Evolutionary conservation across 2,329 filamentous ascomycete genomes (phyloP).

Genomic region (Fusarium pseudograminearum): DNA sequence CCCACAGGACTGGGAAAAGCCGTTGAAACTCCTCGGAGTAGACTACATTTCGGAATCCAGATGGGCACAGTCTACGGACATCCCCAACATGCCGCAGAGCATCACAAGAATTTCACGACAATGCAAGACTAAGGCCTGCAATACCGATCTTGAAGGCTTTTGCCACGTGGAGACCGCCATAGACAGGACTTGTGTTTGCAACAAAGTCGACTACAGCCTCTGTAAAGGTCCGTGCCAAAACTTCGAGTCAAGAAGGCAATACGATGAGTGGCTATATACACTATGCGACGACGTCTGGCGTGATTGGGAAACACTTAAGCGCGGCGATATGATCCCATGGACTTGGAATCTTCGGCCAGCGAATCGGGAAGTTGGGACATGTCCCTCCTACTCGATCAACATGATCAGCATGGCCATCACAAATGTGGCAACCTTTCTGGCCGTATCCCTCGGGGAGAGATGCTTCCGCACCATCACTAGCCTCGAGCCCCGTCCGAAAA

Average conservation of each 20-base stretch:
- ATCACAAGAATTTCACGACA: neutral
- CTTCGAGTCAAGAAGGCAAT: neutral
- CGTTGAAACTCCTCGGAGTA: neutral
- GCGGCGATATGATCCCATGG: conserved; percentile 35
- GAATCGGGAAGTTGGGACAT: fast-evolving
- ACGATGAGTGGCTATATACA: fast-evolving
- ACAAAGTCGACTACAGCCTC: neutral
- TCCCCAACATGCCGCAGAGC: neutral
- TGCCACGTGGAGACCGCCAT: neutral
- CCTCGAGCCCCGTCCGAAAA: neutral
- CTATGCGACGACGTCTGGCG: conserved; percentile 7
- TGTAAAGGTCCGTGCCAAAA: neutral
- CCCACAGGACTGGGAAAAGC: neutral
- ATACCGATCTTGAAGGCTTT: neutral
- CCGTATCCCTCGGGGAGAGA: neutral
- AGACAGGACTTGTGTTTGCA: neutral
- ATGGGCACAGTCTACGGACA: neutral
- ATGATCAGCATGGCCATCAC: conserved; percentile 5
- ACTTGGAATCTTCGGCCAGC: conserved; percentile 9
- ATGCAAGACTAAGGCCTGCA: neutral
- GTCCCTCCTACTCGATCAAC: neutral
- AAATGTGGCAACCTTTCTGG: conserved; percentile 7
- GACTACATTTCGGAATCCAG: neutral
- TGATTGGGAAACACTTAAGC: neutral
- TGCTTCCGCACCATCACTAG: fast-evolving